Conservation (phyloP, 2,329 filamentous ascomycete genomes). For the Tolypocladium paradoxum region DNA sequence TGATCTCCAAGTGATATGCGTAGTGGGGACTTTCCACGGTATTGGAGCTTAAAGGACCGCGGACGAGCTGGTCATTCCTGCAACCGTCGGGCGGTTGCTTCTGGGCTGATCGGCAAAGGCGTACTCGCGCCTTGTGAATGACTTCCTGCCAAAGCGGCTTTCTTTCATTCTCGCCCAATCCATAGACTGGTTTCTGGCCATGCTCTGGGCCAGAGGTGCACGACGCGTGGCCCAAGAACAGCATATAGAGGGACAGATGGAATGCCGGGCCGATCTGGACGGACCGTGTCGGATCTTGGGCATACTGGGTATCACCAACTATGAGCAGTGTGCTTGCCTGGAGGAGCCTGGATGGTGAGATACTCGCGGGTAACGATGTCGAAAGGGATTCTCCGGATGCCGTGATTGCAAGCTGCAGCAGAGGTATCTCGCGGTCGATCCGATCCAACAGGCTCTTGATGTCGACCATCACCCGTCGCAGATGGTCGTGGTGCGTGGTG, state of each 20-base stretch:
- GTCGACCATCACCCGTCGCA: constrained; percentile 59
- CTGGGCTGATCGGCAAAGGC: constrained; percentile 58
- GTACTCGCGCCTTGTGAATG: constrained; percentile 82
- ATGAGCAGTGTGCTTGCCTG: constrained; percentile 90
- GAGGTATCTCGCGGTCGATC: constrained; percentile 84
- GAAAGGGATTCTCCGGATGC: constrained; percentile 84
- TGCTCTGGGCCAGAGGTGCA: not conserved
- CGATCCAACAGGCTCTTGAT: constrained; percentile 64
- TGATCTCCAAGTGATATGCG: constrained; percentile 68
- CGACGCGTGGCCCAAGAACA: constrained; percentile 70
- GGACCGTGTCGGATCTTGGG: constrained; percentile 47
- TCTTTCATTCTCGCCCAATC: constrained; percentile 32
- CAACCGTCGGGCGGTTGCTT: constrained; percentile 5
- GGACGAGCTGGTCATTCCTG: not conserved
- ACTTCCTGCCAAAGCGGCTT: constrained; percentile 88
- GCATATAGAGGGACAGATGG: constrained; percentile 83
- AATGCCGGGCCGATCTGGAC: constrained; percentile 85
- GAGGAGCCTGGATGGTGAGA: constrained; percentile 81
- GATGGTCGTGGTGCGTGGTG: constrained; percentile 40
- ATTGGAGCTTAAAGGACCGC: not conserved
- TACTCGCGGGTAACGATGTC: constrained; percentile 64
- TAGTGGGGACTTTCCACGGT: constrained; percentile 30
- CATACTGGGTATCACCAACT: constrained; percentile 76
- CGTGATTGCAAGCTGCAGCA: constrained; percentile 88
- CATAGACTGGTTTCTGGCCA: constrained; percentile 10